These are phyloP conservation scores for Cryphonectria carpinicola DNA, from an alignment of 2,329 filamentous ascomycete genomes.

Conservation along the genomic window DNA sequence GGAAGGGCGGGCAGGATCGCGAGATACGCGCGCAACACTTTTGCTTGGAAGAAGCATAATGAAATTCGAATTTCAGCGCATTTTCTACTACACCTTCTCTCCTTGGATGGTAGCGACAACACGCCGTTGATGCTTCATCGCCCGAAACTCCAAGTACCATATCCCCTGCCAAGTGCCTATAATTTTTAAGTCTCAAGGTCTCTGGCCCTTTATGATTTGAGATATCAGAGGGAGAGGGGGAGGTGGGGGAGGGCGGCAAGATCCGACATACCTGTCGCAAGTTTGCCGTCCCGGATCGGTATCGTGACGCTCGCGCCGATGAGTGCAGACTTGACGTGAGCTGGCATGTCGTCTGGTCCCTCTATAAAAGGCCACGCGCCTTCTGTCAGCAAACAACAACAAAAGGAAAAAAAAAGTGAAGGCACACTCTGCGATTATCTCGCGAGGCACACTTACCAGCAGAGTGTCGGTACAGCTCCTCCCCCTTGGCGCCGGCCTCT, in stretches of 20 bases:
- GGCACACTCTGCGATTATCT: neutral
- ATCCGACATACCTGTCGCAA: constrained; percentile 53
- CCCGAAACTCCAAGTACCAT: constrained; percentile 84
- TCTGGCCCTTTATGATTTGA: constrained; percentile 45
- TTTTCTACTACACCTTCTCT: constrained; percentile 60
- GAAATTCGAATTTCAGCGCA: neutral
- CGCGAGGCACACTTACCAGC: constrained; percentile 18
- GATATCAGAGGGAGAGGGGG: neutral
- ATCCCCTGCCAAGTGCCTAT: constrained; percentile 80
- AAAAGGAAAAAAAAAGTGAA: neutral
- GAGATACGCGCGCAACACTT: neutral
- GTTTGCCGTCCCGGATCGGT: constrained; percentile 82
- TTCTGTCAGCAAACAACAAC: constrained; percentile 9
- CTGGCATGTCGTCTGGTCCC: constrained; percentile 92
- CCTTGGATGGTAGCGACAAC: constrained; percentile 95
- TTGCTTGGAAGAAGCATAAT: neutral
- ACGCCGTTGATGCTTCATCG: constrained; percentile 73
- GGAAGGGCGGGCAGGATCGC: neutral
- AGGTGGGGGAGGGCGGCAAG: too few species aligned
- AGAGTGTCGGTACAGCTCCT: constrained; percentile 78
- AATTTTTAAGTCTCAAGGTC: neutral
- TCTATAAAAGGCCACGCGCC: constrained; percentile 53
- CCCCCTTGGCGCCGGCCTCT: constrained; percentile 71
- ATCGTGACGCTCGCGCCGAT: constrained; percentile 89
- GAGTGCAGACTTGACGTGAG: constrained; percentile 89